Evolutionary conservation across 2,329 filamentous ascomycete genomes (phyloP).

Genomic region (Monilinia aucupariae): DNA sequence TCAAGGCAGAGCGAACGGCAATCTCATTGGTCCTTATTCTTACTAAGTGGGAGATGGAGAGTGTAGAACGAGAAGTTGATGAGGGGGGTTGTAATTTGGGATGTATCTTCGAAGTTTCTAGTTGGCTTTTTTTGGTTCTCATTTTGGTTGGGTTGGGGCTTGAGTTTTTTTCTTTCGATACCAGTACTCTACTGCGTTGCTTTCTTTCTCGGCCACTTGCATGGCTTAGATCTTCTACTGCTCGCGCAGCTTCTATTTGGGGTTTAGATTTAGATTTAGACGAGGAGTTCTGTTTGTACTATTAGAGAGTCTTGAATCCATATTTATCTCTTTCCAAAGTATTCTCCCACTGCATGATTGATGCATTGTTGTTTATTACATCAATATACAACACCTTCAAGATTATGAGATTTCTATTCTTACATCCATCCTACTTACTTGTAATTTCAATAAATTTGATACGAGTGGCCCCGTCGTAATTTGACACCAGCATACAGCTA

Average conservation of each 20-base stretch:
- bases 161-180: background rate
- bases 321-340: background rate
- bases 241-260: background rate
- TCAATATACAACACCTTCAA: too few species aligned
- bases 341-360: background rate
- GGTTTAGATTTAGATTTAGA: background rate
- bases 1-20: background rate
- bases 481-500: too few species aligned
- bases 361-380: background rate
- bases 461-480: too few species aligned
- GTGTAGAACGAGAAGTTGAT: background rate
- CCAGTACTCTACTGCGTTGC: background rate
- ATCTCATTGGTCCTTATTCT: background rate
- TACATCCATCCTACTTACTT: too few species aligned
- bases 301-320: background rate
- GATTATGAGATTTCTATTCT: too few species aligned
- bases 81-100: background rate
- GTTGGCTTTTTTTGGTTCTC: background rate
- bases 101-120: background rate
- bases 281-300: background rate
- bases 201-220: background rate
- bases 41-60: background rate
- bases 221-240: slow-evolving; percentile 1
- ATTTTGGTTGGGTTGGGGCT: background rate
- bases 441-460: too few species aligned